Percentiles rank a stretch among this genome's conserved stretches.
phyloP scores from a whole-genome alignment of 1,139 yeast species.

The Geotrichum siamense region DNA sequence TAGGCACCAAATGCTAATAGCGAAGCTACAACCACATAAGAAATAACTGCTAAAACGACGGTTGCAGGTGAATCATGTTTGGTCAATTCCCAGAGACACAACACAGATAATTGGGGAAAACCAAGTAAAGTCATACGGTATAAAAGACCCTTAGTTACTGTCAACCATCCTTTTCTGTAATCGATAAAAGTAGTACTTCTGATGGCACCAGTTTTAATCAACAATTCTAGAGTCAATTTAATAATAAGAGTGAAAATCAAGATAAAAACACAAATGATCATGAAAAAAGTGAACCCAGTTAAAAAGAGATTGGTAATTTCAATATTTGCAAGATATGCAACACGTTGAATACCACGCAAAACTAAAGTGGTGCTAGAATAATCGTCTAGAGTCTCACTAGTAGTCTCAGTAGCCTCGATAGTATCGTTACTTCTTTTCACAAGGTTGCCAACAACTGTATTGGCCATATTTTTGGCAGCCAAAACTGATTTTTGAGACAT shows the following conservation, averaged over 20 bases:
- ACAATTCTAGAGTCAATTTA: slow-evolving; percentile 21
- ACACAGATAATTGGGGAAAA: slow-evolving; percentile 65
- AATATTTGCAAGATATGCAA: slow-evolving; percentile 75
- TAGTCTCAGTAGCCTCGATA: slow-evolving; percentile 8
- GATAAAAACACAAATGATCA: slow-evolving; percentile 49
- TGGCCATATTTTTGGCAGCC: slow-evolving; percentile 60
- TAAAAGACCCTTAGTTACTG: slow-evolving; percentile 78
- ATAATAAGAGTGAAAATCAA: slow-evolving; percentile 25
- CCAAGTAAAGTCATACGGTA: slow-evolving; percentile 56
- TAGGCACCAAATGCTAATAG: slow-evolving; percentile 66
- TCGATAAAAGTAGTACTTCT: slow-evolving; percentile 37
- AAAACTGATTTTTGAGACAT: slow-evolving; percentile 13
- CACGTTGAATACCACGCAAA: slow-evolving; percentile 86
- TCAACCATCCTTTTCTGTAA: slow-evolving; percentile 69
- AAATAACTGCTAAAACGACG: slow-evolving; percentile 68
- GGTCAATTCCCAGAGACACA: slow-evolving; percentile 87
- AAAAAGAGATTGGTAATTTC: slow-evolving; percentile 79
- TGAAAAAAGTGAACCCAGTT: slow-evolving; percentile 77
- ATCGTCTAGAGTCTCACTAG: slow-evolving; percentile 10
- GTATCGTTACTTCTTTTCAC: slow-evolving; percentile 51
- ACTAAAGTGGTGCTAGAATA: slow-evolving; percentile 36
- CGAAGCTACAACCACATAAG: slow-evolving; percentile 50
- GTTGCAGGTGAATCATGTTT: slow-evolving; percentile 80
- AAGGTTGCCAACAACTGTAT: slow-evolving; percentile 50
- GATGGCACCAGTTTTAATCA: slow-evolving; percentile 13